Base-by-base conservation (phyloP, 306 rosid species). In the Lathyrus tuberosus region DNA sequence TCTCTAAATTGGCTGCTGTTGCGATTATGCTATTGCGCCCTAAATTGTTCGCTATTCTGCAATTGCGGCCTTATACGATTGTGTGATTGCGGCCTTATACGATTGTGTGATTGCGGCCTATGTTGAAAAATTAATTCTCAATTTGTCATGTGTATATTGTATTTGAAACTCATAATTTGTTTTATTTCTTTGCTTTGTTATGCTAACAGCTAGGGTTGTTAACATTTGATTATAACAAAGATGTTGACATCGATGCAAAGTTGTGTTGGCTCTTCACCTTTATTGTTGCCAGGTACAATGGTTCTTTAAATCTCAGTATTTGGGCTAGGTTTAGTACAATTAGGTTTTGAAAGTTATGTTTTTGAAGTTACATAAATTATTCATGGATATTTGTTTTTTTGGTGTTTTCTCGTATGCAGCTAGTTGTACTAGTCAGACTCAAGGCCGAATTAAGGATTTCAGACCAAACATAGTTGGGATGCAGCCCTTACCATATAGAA, bases 251-350 rank as follows among this genome's bases (percentile, higher is more conserved):
- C 78, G 24, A 72, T 82, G 67, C 78, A 75, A n/a, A 85, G 58
- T 67, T 46, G 76, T 46, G 77, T 79, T 72, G 75, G 74, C 18
- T 61, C 52, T 24, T 48, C 72, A 18, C 70, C 83, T 49, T 79
- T 63, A 66, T 60, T 76, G 30, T 78, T 85, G 53, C 72, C 86
- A 73, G 96, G 96, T 89, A 76, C 63, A 31, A 30, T 15, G 14
- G 33, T 67, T 46, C 77, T 60, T 8, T 8, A 17, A 59, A 62
- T 12, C 20, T 51, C 44, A 10, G 26, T 20, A 56, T 5, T 48
- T 62, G 41, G 4, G 61, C 17, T 48, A 62, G 71, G 13, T 71
- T 62, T 71, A 20, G 17, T 20, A 47, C 18, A 5, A 53, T 47
- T 64, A 44, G 71, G 31, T 4, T 5, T 7, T 43, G 15, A 17